Conservation (phyloP, 345 rosid genomes). For the Lepidium africanum region DNA sequence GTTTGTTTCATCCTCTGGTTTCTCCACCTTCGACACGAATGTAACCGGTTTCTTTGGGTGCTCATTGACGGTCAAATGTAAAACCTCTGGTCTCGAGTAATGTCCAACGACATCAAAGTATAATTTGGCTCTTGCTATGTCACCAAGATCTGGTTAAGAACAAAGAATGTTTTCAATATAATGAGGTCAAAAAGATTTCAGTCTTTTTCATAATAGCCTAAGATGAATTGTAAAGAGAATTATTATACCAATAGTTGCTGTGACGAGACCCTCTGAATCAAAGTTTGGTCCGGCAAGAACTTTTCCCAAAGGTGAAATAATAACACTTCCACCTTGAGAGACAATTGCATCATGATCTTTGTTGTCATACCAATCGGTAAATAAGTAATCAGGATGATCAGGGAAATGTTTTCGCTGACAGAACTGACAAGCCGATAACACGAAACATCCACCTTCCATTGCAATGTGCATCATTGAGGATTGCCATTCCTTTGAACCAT, state of each 20-base stretch:
- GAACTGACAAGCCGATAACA: slow-evolving; percentile 72
- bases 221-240: background rate
- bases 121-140: slow-evolving; percentile 73
- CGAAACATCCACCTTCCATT: slow-evolving; percentile 87
- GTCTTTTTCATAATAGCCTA: background rate
- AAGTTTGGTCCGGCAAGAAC: slow-evolving; percentile 87
- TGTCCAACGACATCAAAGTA: slow-evolving; percentile 88
- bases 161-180: background rate
- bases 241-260: slow-evolving; percentile 71
- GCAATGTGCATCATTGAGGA: slow-evolving; percentile 83
- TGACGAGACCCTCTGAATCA: slow-evolving; percentile 78
- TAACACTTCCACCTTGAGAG: slow-evolving; percentile 85
- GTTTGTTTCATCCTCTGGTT: slow-evolving; percentile 11
- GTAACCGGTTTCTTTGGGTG: slow-evolving; percentile 53
- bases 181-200: background rate
- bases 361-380: slow-evolving; percentile 39
- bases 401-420: slow-evolving; percentile 72
- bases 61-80: slow-evolving; percentile 66
- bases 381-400: slow-evolving; percentile 62
- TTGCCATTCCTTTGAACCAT: slow-evolving; percentile 58
- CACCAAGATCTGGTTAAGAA: slow-evolving; percentile 64
- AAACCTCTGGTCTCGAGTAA: slow-evolving; percentile 79
- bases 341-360: slow-evolving; percentile 54
- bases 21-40: slow-evolving; percentile 36
- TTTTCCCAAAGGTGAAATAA: slow-evolving; percentile 73